Base-by-base conservation (phyloP, 148 eudicot genomes). In the Diospyros kaki region DNA sequence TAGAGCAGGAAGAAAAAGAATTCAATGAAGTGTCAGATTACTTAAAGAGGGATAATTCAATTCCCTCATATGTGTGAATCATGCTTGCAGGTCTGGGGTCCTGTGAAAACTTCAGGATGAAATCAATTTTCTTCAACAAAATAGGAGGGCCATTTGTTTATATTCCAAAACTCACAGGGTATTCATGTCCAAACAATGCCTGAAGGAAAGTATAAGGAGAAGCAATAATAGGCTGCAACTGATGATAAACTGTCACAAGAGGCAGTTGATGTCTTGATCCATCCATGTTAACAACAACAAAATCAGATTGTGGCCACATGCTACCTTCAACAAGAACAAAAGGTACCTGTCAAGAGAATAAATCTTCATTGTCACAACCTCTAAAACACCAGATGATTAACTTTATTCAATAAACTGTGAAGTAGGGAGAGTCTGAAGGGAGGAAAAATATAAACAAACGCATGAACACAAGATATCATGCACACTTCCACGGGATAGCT, bases 221-320 rank as follows among this genome's bases (percentile, higher is more conserved):
- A 79, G 96, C 86, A 66, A 50, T 75, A 72, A 94, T 80, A 63
- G 98, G 98, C 77, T 89, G 90, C 84, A 94, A 79, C 53, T 90
- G 79, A 75, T 86, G 96, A 83, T 86, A 89, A 74, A 90, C 96
- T n/a, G 98, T 94, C 6, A 84, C 78, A 58, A 94, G 86, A 65
- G 97, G 98, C 80, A 91, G 78, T 13, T 88, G 86, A 83, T 94
- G 98, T 42, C 76, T 86, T 69, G 98, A 90, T 65, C 92, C 97
- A 72, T 89, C 93, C 92, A 94, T 75, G 74, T 90, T 86, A 18
- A 94, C 97, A 71, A 86, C 65, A 65, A 90, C 76, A 81, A 87
- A 89, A 76, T 87, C 89, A 53, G 85, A 73, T 17, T 81, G 87
- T 46, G 89, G 81, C 81, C 84, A 79, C 74, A 76, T 84, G 72